phyloP scores from a whole-genome alignment of 192 early-diverging fungal genomes.

The Coemansia aciculifera region DNA sequence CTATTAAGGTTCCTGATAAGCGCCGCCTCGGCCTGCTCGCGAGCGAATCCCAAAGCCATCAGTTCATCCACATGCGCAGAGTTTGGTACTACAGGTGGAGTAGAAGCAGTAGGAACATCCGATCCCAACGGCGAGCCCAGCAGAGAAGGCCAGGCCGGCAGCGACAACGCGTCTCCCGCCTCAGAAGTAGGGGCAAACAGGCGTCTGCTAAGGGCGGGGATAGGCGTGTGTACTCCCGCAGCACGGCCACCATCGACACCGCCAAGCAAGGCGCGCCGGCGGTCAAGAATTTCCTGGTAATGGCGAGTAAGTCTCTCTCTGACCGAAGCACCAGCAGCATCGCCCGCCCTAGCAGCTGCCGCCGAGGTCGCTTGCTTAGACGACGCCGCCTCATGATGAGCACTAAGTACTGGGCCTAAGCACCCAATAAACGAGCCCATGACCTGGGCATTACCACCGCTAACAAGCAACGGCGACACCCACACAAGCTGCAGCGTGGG shows the following conservation, averaged over 20 bases:
- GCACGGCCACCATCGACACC: background rate
- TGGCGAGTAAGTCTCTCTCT: constrained; percentile 23
- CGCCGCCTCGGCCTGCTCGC: constrained; percentile 74
- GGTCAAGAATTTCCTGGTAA: constrained; percentile 25
- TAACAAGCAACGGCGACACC: constrained; percentile 60
- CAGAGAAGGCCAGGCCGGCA: background rate
- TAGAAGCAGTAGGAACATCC: background rate
- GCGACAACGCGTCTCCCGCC: background rate
- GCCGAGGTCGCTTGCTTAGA: background rate
- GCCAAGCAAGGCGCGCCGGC: constrained; percentile 13
- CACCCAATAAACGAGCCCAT: constrained; percentile 63
- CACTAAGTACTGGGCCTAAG: constrained; percentile 69
- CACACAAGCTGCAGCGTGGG: constrained; percentile 66
- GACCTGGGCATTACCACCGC: constrained; percentile 53
- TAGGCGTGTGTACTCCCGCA: constrained; percentile 29
- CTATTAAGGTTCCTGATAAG: constrained; percentile 76
- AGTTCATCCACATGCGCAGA: constrained; percentile 68
- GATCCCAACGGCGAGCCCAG: background rate
- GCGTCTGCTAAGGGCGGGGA: constrained; percentile 12
- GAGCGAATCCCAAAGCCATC: constrained; percentile 85
- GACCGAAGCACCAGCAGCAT: background rate
- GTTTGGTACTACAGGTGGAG: constrained; percentile 54
- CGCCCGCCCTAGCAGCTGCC: background rate
- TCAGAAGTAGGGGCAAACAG: background rate
- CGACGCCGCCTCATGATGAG: constrained; percentile 63